Evolutionary conservation across 805 yeast genomes (phyloP).

Genomic region (Pichia cabralensis): DNA sequence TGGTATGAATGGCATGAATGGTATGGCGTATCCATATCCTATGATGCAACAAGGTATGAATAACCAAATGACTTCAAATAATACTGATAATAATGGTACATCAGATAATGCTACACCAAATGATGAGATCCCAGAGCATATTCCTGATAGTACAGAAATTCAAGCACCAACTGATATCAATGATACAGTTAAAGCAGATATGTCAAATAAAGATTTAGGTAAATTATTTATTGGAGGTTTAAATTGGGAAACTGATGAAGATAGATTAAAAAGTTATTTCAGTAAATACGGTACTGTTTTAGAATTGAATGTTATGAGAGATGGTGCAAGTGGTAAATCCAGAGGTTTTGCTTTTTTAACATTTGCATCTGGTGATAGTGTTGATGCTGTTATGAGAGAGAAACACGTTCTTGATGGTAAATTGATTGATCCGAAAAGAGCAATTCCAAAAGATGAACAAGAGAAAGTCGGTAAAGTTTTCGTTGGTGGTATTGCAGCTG

Average conservation of each 20-base stretch:
- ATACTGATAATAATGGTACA: neutral
- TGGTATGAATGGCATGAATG: too few relatives aligned
- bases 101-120: neutral
- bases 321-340: conserved; percentile 73
- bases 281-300: conserved; percentile 79
- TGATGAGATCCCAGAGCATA: conserved; percentile 1
- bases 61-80: too few relatives aligned
- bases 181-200: conserved; percentile 35
- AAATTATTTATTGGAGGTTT: conserved; percentile 95
- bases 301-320: conserved; percentile 91
- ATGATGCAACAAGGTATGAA: too few relatives aligned
- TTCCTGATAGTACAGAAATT: conserved; percentile 10
- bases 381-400: conserved; percentile 73
- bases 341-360: conserved; percentile 94
- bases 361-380: conserved; percentile 71
- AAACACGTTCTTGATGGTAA: conserved; percentile 92
- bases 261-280: conserved; percentile 71
- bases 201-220: conserved; percentile 60
- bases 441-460: conserved; percentile 95
- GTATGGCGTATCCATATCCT: too few relatives aligned
- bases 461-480: conserved; percentile 94
- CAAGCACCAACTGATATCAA: conserved; percentile 11
- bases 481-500: conserved; percentile 94
- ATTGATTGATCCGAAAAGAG: conserved; percentile 94
- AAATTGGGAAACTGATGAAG: conserved; percentile 96